A percentile compares a stretch with the other conserved stretches of the same genome.
Conservation (phyloP, 1,139 yeast species). For the Pichia cactophila region DNA sequence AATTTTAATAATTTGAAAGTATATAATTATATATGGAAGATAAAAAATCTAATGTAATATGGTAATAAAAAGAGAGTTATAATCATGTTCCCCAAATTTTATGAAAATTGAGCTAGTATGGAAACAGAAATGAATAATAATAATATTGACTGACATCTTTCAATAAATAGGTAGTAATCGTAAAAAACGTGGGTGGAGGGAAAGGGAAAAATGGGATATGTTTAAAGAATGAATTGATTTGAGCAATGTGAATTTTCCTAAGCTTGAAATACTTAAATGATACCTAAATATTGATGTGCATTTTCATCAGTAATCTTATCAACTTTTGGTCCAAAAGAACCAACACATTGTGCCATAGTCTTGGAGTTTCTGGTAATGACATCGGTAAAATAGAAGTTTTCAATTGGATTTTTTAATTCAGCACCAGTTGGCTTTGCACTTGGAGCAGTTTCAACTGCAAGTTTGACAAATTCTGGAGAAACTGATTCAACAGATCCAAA, state of each 20-base stretch:
- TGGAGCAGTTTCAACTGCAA: constrained; percentile 43
- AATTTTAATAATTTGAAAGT: background rate
- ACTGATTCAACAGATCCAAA: constrained; percentile 72
- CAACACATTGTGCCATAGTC: constrained; percentile 81
- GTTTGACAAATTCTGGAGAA: constrained; percentile 46
- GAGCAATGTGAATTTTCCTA: background rate
- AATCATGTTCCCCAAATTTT: background rate
- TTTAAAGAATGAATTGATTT: background rate
- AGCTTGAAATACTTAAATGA: constrained; percentile 16
- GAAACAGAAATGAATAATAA: constrained; percentile 16
- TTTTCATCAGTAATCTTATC: constrained; percentile 50
- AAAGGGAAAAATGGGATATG: constrained; percentile 1
- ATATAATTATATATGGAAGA: constrained; percentile 3
- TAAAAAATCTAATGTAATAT: constrained; percentile 3
- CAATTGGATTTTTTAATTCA: constrained; percentile 59
- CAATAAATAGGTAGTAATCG: constrained; percentile 8
- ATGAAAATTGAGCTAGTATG: background rate
- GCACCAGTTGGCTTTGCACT: constrained; percentile 37
- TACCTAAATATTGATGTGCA: constrained; percentile 27
- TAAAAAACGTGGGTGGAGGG: constrained; percentile 2
- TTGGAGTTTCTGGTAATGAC: constrained; percentile 82
- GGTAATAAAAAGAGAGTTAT: background rate
- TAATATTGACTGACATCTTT: background rate
- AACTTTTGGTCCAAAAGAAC: constrained; percentile 58
- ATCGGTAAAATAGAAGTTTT: constrained; percentile 83